Evolutionary conservation across 148 eudicot species (phyloP).

Genomic region (Silene latifolia): DNA sequence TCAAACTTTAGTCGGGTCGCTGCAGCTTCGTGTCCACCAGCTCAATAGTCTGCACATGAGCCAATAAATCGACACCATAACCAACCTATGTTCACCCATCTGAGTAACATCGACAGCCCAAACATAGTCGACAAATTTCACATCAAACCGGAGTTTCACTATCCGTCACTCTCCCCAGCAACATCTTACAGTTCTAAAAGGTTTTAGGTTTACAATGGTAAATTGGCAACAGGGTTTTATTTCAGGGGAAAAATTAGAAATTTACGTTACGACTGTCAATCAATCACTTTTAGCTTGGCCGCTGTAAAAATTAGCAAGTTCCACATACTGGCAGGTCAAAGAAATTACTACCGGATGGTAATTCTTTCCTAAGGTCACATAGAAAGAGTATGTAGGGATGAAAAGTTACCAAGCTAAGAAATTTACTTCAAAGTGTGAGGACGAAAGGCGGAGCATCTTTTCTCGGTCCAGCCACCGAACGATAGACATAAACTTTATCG

Average conservation of each 20-base stretch:
- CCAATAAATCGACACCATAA: background rate
- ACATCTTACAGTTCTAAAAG: background rate
- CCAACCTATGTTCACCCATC: background rate
- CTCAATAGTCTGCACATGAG: no score
- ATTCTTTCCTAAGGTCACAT: background rate
- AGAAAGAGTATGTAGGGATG: background rate
- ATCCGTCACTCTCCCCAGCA: background rate
- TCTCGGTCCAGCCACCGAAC: slow-evolving; percentile 75
- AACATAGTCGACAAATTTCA: background rate
- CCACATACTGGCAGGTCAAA: background rate
- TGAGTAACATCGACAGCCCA: background rate
- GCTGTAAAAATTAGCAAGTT: background rate
- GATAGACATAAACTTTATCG: slow-evolving; percentile 71
- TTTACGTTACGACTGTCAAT: background rate
- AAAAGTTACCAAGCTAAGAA: slow-evolving; percentile 27
- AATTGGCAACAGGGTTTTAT: background rate
- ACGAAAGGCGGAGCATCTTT: slow-evolving; percentile 81
- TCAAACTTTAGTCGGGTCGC: no score
- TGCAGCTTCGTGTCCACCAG: no score
- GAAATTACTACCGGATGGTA: no score
- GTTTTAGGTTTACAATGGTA: background rate
- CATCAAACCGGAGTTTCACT: background rate
- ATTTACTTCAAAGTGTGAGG: slow-evolving; percentile 45
- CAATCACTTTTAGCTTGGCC: background rate
- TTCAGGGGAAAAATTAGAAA: background rate